Base-by-base conservation (phyloP, 2,329 filamentous ascomycete species). In the Purpureocillium lavendulum region DNA sequence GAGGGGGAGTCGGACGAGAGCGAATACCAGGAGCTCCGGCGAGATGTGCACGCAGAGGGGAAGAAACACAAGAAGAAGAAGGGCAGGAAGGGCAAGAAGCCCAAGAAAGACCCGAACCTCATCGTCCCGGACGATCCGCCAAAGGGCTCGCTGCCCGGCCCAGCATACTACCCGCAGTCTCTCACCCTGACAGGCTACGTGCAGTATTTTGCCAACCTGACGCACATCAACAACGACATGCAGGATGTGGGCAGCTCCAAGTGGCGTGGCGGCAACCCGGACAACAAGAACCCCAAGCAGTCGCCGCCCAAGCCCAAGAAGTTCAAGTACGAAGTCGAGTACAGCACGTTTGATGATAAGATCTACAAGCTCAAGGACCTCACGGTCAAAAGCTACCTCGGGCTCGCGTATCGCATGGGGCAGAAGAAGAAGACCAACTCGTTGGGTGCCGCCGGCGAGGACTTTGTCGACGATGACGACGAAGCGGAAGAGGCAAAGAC, bases 181-280 rank as follows among this genome's bases (percentile, higher is more conserved):
- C 69, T 97, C 30, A 85, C 87, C 0, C 69, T 89, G 45, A 71
- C 83, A 3, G 80, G 86, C 5, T 96, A 87, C 60, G 87, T 80
- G 4, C 92, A 98, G 54, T 96, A 94, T 60, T 96, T 80, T 60
- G 88, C 90, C 44, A 98, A 98, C 58, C 66, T 98, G n/a, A 97
- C 90, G 0, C 66, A 77, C 42, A 82, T 95, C 62, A 94, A 97
- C 63, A 85, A 88, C 50, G 77, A 84, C 43, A 71, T 80, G 35
- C 54, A 61, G 2, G 50, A 58, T 12, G 41, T 48, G 10, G 46
- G 47, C 9, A 46, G 57, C n/a, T 59, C 60, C 7, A 70, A 68
- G 45, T 84, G 82, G 79, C 75, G 77, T 29, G 66, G 78, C 42
- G 81, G 80, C 39, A 81, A 79, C 50, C 74, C 81, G 54, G 64